phyloP scores from a whole-genome alignment of 2,329 filamentous ascomycete genomes.

The Ceratocystis lukuohia region DNA sequence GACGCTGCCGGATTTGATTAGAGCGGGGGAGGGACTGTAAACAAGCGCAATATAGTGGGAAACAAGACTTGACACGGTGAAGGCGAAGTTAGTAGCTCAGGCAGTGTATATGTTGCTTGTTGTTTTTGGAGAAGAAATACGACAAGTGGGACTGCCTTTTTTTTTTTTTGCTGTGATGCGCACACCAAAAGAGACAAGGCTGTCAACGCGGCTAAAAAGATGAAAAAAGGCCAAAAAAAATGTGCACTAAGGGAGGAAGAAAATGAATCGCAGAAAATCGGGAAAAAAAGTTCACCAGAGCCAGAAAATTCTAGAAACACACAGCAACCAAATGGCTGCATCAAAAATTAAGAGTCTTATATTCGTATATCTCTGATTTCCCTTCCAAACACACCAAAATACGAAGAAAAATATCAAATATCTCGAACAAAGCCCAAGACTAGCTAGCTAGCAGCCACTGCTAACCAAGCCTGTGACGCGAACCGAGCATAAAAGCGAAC shows the following conservation, averaged over 20 bases:
- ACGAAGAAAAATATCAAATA: not conserved
- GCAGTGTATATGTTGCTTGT: not conserved
- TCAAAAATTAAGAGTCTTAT: not conserved
- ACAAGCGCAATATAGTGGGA: not conserved
- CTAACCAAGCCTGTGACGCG: not conserved
- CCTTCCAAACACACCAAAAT: not conserved
- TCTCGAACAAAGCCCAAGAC: not conserved
- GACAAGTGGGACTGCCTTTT: not conserved
- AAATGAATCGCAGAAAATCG: not conserved
- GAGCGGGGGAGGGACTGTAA: not conserved
- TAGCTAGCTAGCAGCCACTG: not conserved
- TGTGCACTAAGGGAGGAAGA: not conserved
- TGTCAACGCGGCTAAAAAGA: not conserved
- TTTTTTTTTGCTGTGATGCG: conserved; percentile 6
- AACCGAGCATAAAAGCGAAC: not conserved
- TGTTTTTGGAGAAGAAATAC: conserved; percentile 1
- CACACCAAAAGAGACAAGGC: conserved; percentile 6
- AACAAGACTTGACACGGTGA: not conserved
- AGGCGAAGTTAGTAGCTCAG: not conserved
- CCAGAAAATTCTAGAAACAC: not conserved
- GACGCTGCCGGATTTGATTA: not conserved
- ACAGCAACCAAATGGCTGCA: not conserved
- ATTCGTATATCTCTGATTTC: not conserved
- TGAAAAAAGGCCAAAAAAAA: conserved; percentile 5
- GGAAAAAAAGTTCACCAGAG: not conserved